phyloP scores from a whole-genome alignment of 1,139 yeast genomes.

The Nakaseomyces bracarensis region DNA sequence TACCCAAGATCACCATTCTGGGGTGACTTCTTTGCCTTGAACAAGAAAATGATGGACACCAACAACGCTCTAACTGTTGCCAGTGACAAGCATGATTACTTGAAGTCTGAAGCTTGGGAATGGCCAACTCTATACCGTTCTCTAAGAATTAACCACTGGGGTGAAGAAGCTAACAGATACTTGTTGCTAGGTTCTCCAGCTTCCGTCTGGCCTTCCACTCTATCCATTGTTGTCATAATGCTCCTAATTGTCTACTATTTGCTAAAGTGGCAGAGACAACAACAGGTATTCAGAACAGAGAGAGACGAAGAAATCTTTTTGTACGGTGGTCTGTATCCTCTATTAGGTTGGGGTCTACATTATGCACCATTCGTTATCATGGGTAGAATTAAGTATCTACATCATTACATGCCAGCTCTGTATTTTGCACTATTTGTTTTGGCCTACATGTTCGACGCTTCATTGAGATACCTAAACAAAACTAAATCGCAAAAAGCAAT shows the following conservation, averaged over 20 bases:
- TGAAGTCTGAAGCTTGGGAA: slow-evolving; percentile 93
- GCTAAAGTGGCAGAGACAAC: slow-evolving; percentile 92
- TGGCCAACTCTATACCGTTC: slow-evolving; percentile 96
- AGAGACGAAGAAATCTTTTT: slow-evolving; percentile 39
- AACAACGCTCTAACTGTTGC: slow-evolving; percentile 95
- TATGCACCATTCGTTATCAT: slow-evolving; percentile 82
- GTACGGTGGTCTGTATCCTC: slow-evolving; percentile 84
- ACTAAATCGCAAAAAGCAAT: slow-evolving; percentile 27
- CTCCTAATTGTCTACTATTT: slow-evolving; percentile 47
- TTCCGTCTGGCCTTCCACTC: slow-evolving; percentile 86
- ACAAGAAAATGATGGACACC: slow-evolving; percentile 98
- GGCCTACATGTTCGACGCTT: slow-evolving; percentile 64
- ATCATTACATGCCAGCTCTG: slow-evolving; percentile 93
- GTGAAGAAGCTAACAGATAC: slow-evolving; percentile 68
- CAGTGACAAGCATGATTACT: slow-evolving; percentile 78
- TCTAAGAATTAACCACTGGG: slow-evolving; percentile 95
- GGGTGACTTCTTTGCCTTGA: slow-evolving; percentile 84
- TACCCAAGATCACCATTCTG: slow-evolving; percentile 78
- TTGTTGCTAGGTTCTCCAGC: slow-evolving; percentile 89
- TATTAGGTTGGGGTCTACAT: slow-evolving; percentile 93
- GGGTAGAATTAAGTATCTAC: slow-evolving; percentile 97
- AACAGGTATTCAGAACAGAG: slow-evolving; percentile 46
- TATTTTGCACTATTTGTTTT: slow-evolving; percentile 87
- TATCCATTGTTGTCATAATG: slow-evolving; percentile 58
- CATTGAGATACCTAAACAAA: slow-evolving; percentile 38